Evolutionary conservation across 176 grass and related monocot species (phyloP).

Genomic region (Luzula sylvatica): DNA sequence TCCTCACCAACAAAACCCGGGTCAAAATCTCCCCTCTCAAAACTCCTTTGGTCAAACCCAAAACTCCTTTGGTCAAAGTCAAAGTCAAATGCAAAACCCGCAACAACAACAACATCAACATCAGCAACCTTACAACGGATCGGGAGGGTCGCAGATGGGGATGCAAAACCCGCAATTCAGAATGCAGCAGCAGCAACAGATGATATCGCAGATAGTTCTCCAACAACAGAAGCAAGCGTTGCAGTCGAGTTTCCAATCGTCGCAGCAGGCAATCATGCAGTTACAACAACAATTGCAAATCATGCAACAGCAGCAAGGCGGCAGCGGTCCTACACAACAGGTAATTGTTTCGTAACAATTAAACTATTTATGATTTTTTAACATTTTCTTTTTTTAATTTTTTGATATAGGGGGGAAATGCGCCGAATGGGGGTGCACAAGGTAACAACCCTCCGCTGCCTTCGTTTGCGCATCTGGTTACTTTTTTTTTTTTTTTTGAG

Average conservation of each 20-base stretch:
- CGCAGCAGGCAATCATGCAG: conserved; percentile 95
- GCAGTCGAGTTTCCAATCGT: conserved; percentile 95
- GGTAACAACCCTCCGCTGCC: too few species aligned
- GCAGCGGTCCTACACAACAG: too few species aligned
- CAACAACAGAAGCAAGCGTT: conserved; percentile 88
- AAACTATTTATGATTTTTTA: background rate
- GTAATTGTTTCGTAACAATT: too few species aligned
- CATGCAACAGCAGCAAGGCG: conserved; percentile 92
- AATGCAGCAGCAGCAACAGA: conserved; percentile 65
- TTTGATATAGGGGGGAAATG: conserved; percentile 32
- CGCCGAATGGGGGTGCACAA: conserved; percentile 36
- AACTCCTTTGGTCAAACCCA: too few species aligned
- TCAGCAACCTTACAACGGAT: conserved; percentile 29
- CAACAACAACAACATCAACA: too few species aligned
- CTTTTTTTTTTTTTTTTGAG: too few species aligned
- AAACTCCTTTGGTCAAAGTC: too few species aligned
- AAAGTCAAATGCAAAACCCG: conserved; percentile 26
- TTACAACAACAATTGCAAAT: conserved; percentile 88
- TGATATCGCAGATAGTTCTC: conserved; percentile 76
- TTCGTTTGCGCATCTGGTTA: too few species aligned
- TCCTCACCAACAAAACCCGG: conserved; percentile 34
- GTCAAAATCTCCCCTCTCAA: too few species aligned
- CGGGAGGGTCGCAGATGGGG: conserved; percentile 59
- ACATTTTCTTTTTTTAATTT: conserved; percentile 11
- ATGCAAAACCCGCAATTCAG: conserved; percentile 66